Base-by-base conservation (phyloP, 805 yeast species). In the Groenewaldozyma tartarivorans region DNA sequence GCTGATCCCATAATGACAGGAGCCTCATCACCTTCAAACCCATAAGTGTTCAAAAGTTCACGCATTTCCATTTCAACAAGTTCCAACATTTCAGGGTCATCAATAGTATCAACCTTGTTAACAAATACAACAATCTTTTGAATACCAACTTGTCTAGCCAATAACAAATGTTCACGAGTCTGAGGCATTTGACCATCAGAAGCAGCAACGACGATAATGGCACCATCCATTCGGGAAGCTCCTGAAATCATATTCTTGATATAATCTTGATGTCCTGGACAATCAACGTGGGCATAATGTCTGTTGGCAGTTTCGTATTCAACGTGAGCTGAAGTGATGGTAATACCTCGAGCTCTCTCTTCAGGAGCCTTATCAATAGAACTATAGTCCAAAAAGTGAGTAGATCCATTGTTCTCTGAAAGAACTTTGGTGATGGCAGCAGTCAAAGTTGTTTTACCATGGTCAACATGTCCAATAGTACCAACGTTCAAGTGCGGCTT, bases 41-140 rank as follows among this genome's bases (percentile, higher is more conserved):
- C 97, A 67, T 88, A 92, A 52, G 83, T 74, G 52, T 79, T 60
- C 61, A 92, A 74, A 52, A 92, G 75, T 64, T 92, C 98, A 72
- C 98, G 83, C 98, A 92, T 92, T 75, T 92, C 98, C 98, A 92
- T 92, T 74, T 92, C 98, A 52, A 92, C 98, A 57, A 92, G 79
- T 74, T 92, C 98, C 65, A 92, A 76, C 96, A 90, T 92, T 74
- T 92, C 98, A 51, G 95, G 94, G 66, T 92, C 98, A 62, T 92
- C 96, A 61, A 92, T 77, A 55, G 95, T 83, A 67, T 92, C 98
- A 56, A 92, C 92, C 74, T 92, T 92, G 83, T 92, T 92, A 46
- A 92, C 97, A 57, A 84, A 92, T 40, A 92, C 98, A 66, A 92
- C 96, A 61, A 92, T 77, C 69, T 87, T 77, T 71, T 90, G 94